Conservation (phyloP, 169 alveolate species). For the Plasmodium reichenowi region DNA sequence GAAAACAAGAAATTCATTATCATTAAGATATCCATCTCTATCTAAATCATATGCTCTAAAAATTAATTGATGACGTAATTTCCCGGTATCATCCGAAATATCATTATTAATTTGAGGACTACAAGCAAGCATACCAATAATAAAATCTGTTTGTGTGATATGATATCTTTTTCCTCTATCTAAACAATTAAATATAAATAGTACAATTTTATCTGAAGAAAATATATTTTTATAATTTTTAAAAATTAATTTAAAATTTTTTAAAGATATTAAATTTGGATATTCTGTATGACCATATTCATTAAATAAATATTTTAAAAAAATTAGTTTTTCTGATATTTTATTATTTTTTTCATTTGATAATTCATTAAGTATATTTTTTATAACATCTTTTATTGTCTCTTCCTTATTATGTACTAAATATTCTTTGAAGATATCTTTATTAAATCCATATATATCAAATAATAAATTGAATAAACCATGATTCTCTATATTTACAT, state of each 20-base stretch:
- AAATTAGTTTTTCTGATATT: slow-evolving; percentile 32
- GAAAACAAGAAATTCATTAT: slow-evolving; percentile 71
- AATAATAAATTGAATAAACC: slow-evolving; percentile 32
- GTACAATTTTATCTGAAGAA: slow-evolving; percentile 75
- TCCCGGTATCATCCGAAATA: slow-evolving; percentile 77
- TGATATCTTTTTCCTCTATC: slow-evolving; percentile 79
- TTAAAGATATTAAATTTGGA: slow-evolving; percentile 54
- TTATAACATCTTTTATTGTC: slow-evolving; percentile 13
- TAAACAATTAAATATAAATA: slow-evolving; percentile 81
- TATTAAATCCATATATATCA: slow-evolving; percentile 45
- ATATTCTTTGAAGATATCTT: slow-evolving; percentile 1
- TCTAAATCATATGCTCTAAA: slow-evolving; percentile 84
- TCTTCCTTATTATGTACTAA: neutral
- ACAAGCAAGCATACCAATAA: slow-evolving; percentile 85
- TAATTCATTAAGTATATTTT: slow-evolving; percentile 2
- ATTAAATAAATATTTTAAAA: slow-evolving; percentile 57
- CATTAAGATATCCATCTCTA: slow-evolving; percentile 79
- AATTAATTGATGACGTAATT: slow-evolving; percentile 83
- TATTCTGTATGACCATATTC: slow-evolving; percentile 60
- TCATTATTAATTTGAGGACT: slow-evolving; percentile 82
- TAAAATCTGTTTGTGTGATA: slow-evolving; percentile 79
- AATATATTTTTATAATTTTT: slow-evolving; percentile 73
- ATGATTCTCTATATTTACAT: slow-evolving; percentile 16
- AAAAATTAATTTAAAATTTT: slow-evolving; percentile 37
- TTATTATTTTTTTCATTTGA: slow-evolving; percentile 6